These are phyloP conservation scores for Azolla pinnata DNA, from an alignment of 75 land plant species.

Conservation along the genomic window DNA sequence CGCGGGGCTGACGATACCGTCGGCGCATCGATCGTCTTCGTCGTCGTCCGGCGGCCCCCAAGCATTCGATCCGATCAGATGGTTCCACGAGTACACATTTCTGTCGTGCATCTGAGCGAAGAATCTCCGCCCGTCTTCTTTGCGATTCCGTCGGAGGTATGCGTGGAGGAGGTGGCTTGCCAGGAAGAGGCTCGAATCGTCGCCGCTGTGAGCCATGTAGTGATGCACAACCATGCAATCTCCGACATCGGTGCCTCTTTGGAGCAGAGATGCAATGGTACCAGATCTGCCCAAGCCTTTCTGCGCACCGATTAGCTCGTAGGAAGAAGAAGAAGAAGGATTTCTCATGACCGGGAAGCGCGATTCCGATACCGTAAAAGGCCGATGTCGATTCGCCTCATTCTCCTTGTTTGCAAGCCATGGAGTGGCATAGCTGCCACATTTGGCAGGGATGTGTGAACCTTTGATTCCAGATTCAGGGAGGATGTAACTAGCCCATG, in stretches of 20 bases:
- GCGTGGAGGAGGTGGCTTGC: constrained; percentile 32
- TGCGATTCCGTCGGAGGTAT: constrained; percentile 18
- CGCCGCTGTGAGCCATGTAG: constrained; percentile 22
- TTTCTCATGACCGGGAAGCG: too few species aligned
- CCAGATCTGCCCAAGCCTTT: too few species aligned
- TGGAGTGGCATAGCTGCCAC: too few species aligned
- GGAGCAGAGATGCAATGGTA: constrained; percentile 1
- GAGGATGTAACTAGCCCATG: too few species aligned
- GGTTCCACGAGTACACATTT: constrained; percentile 36
- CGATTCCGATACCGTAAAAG: too few species aligned
- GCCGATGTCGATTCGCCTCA: too few species aligned
- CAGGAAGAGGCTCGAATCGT: constrained; percentile 13
- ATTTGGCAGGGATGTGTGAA: too few species aligned
- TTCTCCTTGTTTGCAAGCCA: too few species aligned
- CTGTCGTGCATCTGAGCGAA: constrained; percentile 28
- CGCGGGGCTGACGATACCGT: background rate
- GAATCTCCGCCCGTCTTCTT: constrained; percentile 15
- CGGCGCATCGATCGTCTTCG: background rate
- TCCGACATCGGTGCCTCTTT: background rate
- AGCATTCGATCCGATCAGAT: constrained; percentile 37
- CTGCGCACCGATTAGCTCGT: too few species aligned
- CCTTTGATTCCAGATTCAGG: too few species aligned
- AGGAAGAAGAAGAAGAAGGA: too few species aligned
- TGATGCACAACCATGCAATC: constrained; percentile 14
- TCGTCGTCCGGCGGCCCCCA: constrained; percentile 12